phyloP scores from a whole-genome alignment of 148 eudicot species.

The Nepenthes mirabilis region DNA sequence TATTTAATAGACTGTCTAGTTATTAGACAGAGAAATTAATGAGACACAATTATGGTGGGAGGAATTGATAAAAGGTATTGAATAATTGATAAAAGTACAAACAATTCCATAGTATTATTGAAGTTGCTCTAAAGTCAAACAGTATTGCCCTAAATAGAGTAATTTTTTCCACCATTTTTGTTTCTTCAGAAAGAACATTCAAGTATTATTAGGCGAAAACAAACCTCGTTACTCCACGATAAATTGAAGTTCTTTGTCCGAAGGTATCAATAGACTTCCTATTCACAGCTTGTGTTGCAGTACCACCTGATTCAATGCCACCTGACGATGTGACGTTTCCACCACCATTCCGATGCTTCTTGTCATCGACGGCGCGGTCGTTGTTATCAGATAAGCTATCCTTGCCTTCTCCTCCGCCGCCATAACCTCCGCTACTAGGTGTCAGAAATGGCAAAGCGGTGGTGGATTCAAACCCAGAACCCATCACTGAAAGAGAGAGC shows the following conservation, averaged over 20 bases:
- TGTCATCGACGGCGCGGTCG: not conserved
- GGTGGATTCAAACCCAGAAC: constrained; percentile 23
- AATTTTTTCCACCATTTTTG: not conserved
- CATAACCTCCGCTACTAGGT: constrained; percentile 12
- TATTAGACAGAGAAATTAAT: too few relatives aligned
- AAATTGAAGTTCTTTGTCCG: constrained; percentile 91
- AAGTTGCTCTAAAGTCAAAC: too few relatives aligned
- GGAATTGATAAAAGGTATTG: too few relatives aligned
- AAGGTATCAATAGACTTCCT: constrained; percentile 76
- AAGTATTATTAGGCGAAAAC: not conserved
- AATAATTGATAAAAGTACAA: too few relatives aligned
- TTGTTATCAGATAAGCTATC: constrained; percentile 27
- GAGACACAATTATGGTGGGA: too few relatives aligned
- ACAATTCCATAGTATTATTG: too few relatives aligned
- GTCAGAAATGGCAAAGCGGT: constrained; percentile 25
- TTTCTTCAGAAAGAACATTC: not conserved
- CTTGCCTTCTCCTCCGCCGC: constrained; percentile 28
- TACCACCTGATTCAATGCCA: constrained; percentile 18
- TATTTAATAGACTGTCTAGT: too few relatives aligned
- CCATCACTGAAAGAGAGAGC: constrained; percentile 67
- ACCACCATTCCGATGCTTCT: constrained; percentile 16
- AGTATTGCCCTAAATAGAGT: not conserved
- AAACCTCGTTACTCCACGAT: constrained; percentile 97
- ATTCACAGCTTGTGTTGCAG: constrained; percentile 45
- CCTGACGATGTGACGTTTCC: not conserved